Evolutionary conservation across 805 yeast genomes (phyloP).

Genomic region (Hanseniaspora guilliermondii): DNA sequence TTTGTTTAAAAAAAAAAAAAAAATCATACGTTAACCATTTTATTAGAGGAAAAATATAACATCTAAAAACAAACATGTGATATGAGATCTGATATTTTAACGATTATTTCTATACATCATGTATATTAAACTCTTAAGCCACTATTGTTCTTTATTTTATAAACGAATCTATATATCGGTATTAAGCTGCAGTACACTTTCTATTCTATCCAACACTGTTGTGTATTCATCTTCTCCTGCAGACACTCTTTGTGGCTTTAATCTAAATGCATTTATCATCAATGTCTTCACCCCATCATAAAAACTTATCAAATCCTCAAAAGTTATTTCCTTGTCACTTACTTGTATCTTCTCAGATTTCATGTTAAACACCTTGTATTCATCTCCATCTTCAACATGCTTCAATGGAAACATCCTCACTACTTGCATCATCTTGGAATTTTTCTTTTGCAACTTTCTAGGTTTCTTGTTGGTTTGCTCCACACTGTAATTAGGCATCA

Average conservation of each 20-base stretch:
- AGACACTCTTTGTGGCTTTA: neutral
- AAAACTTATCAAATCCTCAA: neutral
- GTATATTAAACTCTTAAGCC: too few relatives aligned
- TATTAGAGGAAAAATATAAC: too few relatives aligned
- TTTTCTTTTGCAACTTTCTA: constrained; percentile 3
- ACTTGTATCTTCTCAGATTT: neutral
- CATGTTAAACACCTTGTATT: neutral
- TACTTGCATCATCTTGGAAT: neutral
- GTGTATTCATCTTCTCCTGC: neutral
- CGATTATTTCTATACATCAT: too few relatives aligned
- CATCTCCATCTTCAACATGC: neutral
- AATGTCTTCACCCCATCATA: neutral
- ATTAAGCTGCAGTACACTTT: neutral
- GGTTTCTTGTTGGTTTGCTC: neutral
- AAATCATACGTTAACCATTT: too few relatives aligned
- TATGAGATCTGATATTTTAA: too few relatives aligned
- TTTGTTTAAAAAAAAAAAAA: too few relatives aligned
- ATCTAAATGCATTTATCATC: neutral
- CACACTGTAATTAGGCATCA: neutral
- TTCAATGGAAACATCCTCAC: neutral
- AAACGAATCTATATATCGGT: constrained; percentile 2
- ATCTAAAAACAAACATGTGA: too few relatives aligned
- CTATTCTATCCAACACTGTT: neutral
- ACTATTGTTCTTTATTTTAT: neutral
- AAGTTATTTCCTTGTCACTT: neutral